These are phyloP conservation scores for Dunaliella sp. DNA, from an alignment of 139 green algal genomes.

Conservation along the genomic window DNA sequence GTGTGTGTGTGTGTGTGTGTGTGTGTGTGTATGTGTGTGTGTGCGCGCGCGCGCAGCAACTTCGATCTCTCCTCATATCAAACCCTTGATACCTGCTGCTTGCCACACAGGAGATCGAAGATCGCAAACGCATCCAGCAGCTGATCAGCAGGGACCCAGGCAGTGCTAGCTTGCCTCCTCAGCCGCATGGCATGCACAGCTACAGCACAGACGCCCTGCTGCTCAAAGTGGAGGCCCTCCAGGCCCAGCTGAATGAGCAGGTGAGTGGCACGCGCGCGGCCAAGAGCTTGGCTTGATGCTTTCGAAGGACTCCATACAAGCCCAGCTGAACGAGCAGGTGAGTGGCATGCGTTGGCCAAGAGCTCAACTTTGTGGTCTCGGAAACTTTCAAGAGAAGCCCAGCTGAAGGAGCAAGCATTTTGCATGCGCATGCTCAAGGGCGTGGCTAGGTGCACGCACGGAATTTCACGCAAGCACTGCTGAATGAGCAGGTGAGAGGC, in stretches of 20 bases:
- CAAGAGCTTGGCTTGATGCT: too few species aligned
- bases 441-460: too few species aligned
- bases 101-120: slow-evolving; percentile 58
- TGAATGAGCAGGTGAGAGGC: slow-evolving; percentile 67
- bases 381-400: slow-evolving; percentile 74
- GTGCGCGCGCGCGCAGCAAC: too few species aligned
- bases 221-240: slow-evolving; percentile 75
- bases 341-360: too few species aligned
- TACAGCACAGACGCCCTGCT: slow-evolving; percentile 60
- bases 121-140: slow-evolving; percentile 76
- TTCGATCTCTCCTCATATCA: too few species aligned
- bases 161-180: background rate
- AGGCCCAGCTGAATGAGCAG: slow-evolving; percentile 81
- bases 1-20: too few species aligned
- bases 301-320: slow-evolving; percentile 75
- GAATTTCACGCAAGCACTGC: slow-evolving; percentile 75
- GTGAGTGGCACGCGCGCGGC: too few species aligned
- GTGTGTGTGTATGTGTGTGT: too few species aligned
- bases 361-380: too few species aligned
- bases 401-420: slow-evolving; percentile 84
- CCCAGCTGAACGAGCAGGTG: slow-evolving; percentile 82
- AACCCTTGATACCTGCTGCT: too few species aligned
- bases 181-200: background rate
- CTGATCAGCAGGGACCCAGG: slow-evolving; percentile 41
- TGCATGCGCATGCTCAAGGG: too few species aligned